These are phyloP conservation scores for Bacidia gigantensis DNA, from an alignment of 495 filamentous ascomycete species.

Conservation along the genomic window DNA sequence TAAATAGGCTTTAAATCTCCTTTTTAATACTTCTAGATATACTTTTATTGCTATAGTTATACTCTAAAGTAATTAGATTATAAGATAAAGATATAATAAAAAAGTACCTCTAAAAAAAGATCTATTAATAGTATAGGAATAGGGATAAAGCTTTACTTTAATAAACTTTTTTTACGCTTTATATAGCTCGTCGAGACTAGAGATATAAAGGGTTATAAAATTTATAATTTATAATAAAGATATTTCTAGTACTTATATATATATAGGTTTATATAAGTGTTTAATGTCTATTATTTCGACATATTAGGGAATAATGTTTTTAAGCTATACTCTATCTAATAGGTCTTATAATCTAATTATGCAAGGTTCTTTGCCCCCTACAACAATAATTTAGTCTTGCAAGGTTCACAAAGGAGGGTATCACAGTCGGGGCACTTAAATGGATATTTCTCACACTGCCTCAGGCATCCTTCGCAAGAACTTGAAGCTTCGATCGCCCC, in stretches of 20 bases:
- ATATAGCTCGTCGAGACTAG: no score
- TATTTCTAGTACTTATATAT: no score
- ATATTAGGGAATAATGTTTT: constrained; percentile 1
- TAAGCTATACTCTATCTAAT: background rate
- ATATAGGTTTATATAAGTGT: no score
- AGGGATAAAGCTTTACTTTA: no score
- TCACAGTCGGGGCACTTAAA: constrained; percentile 3
- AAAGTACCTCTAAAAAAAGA: background rate
- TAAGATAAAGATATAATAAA: background rate
- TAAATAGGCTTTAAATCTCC: background rate
- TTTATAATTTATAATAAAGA: no score
- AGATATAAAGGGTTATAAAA: no score
- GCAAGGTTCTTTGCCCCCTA: background rate
- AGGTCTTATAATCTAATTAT: constrained; percentile 3
- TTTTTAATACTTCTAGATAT: background rate
- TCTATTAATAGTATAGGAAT: background rate
- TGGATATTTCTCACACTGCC: constrained; percentile 1
- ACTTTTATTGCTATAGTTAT: background rate
- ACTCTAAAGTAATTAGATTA: background rate
- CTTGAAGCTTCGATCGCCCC: background rate
- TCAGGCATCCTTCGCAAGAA: constrained; percentile 2
- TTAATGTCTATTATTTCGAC: no score
- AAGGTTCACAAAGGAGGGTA: constrained; percentile 3
- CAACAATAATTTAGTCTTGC: constrained; percentile 3
- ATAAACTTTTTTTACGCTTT: background rate